Evolutionary conservation across 2,329 filamentous ascomycete species (phyloP).

Genomic region (Ceratocystiopsis minuta): DNA sequence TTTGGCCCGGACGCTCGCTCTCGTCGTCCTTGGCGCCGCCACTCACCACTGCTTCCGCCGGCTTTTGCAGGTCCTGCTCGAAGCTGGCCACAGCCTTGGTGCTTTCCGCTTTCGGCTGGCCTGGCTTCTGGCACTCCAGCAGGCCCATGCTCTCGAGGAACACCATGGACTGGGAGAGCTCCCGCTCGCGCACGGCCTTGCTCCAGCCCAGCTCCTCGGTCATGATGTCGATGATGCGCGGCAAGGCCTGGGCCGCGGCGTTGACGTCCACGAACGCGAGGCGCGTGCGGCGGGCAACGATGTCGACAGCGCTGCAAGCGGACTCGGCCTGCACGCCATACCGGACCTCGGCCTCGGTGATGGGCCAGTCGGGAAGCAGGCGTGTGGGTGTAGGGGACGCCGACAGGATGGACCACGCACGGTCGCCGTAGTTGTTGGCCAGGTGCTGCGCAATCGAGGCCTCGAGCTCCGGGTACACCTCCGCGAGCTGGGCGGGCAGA

Average conservation of each 20-base stretch:
- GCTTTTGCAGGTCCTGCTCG: too few relatives aligned
- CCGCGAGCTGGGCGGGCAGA: slow-evolving; percentile 20
- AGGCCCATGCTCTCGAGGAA: slow-evolving; percentile 48
- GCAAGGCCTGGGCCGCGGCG: slow-evolving; percentile 71
- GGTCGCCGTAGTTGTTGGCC: slow-evolving; percentile 73
- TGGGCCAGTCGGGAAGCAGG: slow-evolving; percentile 2
- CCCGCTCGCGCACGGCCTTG: slow-evolving; percentile 47
- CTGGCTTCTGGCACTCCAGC: slow-evolving; percentile 19
- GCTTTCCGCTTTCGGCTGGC: too few relatives aligned
- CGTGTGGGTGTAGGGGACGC: background rate
- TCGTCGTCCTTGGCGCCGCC: too few relatives aligned
- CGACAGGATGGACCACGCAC: slow-evolving; percentile 60
- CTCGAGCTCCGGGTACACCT: slow-evolving; percentile 63
- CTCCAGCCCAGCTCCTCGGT: slow-evolving; percentile 67
- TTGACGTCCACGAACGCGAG: slow-evolving; percentile 85
- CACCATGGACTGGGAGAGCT: slow-evolving; percentile 53
- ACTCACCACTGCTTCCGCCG: too few relatives aligned
- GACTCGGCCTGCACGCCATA: slow-evolving; percentile 83
- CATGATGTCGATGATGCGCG: slow-evolving; percentile 80
- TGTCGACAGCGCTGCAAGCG: slow-evolving; percentile 77
- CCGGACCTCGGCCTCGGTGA: slow-evolving; percentile 42
- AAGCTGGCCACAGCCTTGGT: too few relatives aligned
- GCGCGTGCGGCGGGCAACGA: slow-evolving; percentile 68
- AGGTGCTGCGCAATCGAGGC: slow-evolving; percentile 85
- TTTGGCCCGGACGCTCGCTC: too few relatives aligned